Conservation (phyloP, 2,329 filamentous ascomycete species). For the Diplodia corticola region DNA sequence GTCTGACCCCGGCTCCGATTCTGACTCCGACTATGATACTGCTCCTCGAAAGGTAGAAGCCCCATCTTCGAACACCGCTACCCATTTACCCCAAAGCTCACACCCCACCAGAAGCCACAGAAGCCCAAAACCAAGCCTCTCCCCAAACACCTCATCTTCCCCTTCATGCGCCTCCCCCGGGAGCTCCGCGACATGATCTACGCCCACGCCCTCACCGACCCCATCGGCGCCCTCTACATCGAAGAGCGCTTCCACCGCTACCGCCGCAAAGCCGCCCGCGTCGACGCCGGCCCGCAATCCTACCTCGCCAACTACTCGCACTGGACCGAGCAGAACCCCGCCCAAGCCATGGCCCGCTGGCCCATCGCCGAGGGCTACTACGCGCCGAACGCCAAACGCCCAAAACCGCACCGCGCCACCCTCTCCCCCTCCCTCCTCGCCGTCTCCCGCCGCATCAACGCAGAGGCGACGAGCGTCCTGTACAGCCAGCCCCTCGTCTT, state of each 20-base stretch:
- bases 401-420: not conserved
- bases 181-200: conserved; percentile 41
- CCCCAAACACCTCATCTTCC: conserved; percentile 36
- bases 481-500: conserved; percentile 36
- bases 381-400: not conserved
- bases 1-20: not conserved
- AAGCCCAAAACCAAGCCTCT: conserved; percentile 25
- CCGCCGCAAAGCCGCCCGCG: conserved; percentile 34
- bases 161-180: conserved; percentile 37
- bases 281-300: conserved; percentile 21
- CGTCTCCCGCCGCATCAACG: conserved; percentile 33
- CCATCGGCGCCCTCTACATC: conserved; percentile 31
- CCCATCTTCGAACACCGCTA: not conserved
- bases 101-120: not conserved
- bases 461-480: conserved; percentile 32
- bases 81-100: not conserved
- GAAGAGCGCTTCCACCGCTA: conserved; percentile 29
- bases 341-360: not conserved
- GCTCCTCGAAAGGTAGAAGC: not conserved
- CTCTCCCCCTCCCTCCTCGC: conserved; percentile 34
- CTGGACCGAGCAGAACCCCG: not conserved
- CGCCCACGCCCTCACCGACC: conserved; percentile 31
- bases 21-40: not conserved
- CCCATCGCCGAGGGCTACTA: not conserved
- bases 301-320: conserved; percentile 22